Conservation (phyloP, 352 stramenopile species). For the Phytophthora podocarpi region DNA sequence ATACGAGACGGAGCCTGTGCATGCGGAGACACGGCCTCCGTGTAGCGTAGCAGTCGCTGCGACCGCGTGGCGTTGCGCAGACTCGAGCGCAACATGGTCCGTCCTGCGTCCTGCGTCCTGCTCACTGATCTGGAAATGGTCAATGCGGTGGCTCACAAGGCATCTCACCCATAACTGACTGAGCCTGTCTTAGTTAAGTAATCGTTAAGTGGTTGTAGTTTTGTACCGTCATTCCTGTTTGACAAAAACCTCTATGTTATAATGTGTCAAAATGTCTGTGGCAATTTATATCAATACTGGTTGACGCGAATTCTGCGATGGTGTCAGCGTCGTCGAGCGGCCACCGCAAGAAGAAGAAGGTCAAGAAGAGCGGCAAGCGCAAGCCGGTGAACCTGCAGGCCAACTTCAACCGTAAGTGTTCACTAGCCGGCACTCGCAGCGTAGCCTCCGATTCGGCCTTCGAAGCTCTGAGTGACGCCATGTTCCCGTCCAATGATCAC, state of each 20-base stretch:
- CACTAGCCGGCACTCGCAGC: conserved; percentile 6
- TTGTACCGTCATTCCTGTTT: conserved; percentile 27
- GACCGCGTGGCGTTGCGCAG: conserved; percentile 44
- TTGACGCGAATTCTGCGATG: conserved; percentile 34
- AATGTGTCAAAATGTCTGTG: neutral
- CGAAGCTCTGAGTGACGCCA: conserved; percentile 58
- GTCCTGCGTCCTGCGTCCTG: neutral
- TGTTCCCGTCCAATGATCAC: conserved; percentile 79
- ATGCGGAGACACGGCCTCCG: conserved; percentile 5
- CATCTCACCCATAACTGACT: conserved; percentile 17
- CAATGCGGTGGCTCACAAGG: conserved; percentile 27
- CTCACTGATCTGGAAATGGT: conserved; percentile 18
- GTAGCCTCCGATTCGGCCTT: conserved; percentile 15
- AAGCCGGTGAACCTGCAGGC: conserved; percentile 85
- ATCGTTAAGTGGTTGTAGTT: conserved; percentile 4
- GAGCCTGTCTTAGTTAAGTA: no score
- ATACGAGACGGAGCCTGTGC: conserved; percentile 8
- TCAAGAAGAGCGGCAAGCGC: conserved; percentile 74
- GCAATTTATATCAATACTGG: conserved; percentile 12
- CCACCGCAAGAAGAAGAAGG: conserved; percentile 73
- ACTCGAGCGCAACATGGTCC: conserved; percentile 49
- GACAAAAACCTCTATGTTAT: neutral
- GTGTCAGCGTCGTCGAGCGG: conserved; percentile 57
- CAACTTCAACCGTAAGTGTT: conserved; percentile 88
- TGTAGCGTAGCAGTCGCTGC: conserved; percentile 38